These are phyloP conservation scores for Aspergillus sp. DNA, from an alignment of 2,329 filamentous ascomycete genomes.

Conservation along the genomic window DNA sequence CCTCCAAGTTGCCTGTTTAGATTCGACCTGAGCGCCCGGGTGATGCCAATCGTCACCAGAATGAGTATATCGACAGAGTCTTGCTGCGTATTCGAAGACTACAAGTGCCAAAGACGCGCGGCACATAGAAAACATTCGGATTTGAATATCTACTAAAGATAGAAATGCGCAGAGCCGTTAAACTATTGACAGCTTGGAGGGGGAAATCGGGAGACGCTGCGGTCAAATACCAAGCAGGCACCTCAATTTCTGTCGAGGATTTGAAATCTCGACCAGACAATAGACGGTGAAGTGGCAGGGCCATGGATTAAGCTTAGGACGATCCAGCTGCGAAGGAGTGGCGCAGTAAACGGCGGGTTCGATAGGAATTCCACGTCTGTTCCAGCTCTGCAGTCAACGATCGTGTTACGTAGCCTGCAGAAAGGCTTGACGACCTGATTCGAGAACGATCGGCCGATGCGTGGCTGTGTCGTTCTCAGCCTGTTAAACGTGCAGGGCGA, in stretches of 20 bases:
- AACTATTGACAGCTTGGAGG: neutral
- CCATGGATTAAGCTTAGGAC: neutral
- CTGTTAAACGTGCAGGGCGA: conserved; percentile 4
- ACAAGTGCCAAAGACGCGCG: neutral
- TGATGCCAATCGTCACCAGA: neutral
- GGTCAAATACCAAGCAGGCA: conserved; percentile 14
- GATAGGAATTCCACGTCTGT: neutral
- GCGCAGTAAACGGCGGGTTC: neutral
- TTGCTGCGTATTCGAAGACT: neutral
- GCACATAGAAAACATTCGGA: neutral
- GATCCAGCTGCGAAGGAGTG: neutral
- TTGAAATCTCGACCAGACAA: neutral
- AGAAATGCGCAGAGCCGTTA: neutral
- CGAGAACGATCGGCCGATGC: neutral
- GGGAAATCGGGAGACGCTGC: neutral
- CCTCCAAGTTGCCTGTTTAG: neutral
- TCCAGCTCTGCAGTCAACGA: neutral
- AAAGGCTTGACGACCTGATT: neutral
- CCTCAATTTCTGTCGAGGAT: neutral
- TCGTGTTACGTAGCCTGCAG: conserved; percentile 1
- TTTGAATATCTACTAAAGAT: neutral
- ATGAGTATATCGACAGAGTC: neutral
- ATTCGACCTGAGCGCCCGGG: neutral
- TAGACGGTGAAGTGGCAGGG: neutral
- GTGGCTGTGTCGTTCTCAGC: conserved; percentile 2